A percentile compares a stretch with the other conserved stretches of the same genome.
phyloP scores from a whole-genome alignment of 73 alveolate species.

The Urostyla sp. region DNA sequence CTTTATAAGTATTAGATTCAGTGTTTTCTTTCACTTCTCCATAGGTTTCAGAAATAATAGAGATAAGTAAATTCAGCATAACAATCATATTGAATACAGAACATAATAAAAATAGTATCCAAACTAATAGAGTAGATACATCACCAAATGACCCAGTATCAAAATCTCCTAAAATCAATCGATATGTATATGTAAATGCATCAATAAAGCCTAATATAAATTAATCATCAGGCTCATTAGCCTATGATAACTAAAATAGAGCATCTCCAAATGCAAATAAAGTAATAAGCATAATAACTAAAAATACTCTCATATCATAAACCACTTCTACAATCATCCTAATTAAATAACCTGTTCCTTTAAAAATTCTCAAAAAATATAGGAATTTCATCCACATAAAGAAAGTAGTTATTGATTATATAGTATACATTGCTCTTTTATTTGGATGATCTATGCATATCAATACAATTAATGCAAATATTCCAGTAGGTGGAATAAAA shows the following conservation, averaged over 20 bases:
- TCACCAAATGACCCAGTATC: slow-evolving; percentile 39
- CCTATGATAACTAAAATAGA: background rate
- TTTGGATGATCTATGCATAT: background rate
- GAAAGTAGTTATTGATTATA: slow-evolving; percentile 25
- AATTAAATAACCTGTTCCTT: slow-evolving; percentile 42
- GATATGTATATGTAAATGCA: slow-evolving; percentile 21
- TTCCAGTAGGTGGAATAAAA: slow-evolving; percentile 29
- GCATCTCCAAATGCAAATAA: slow-evolving; percentile 48
- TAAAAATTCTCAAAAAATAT: slow-evolving; percentile 57
- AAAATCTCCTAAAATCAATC: slow-evolving; percentile 42
- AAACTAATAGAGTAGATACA: slow-evolving; percentile 12
- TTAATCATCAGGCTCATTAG: background rate
- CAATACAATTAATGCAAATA: slow-evolving; percentile 12
- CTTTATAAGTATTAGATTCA: slow-evolving; percentile 17
- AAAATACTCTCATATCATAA: slow-evolving; percentile 48
- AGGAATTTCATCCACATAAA: slow-evolving; percentile 62
- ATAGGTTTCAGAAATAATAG: slow-evolving; percentile 48
- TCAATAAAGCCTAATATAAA: slow-evolving; percentile 36
- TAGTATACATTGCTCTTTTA: background rate
- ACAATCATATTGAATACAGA: slow-evolving; percentile 36
- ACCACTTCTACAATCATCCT: slow-evolving; percentile 23
- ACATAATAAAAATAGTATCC: slow-evolving; percentile 33
- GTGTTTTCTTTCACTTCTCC: slow-evolving; percentile 16
- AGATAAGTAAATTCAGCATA: slow-evolving; percentile 39
- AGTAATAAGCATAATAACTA: slow-evolving; percentile 43